Evolutionary conservation across 371 early-diverging fungal genomes (phyloP).

Genomic region (Zychaea mexicana): DNA sequence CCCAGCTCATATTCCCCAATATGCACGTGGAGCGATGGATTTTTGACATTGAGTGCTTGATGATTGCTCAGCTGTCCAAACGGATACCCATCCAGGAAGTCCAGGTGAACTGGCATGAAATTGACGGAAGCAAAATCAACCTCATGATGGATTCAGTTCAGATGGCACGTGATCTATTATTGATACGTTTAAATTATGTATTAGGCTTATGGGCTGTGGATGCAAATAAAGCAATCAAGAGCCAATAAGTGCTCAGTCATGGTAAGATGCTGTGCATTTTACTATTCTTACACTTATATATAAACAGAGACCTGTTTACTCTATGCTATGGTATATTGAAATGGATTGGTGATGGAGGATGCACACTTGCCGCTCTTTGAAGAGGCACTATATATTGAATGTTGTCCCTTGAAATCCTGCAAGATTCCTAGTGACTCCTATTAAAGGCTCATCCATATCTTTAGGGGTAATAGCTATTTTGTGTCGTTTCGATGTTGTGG

Average conservation of each 20-base stretch:
- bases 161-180: slow-evolving; percentile 89
- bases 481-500: no score
- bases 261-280: not conserved
- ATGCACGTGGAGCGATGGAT: slow-evolving; percentile 97
- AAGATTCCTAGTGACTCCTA: no score
- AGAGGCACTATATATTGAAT: no score
- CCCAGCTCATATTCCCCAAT: slow-evolving; percentile 77
- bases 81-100: slow-evolving; percentile 87
- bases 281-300: no score
- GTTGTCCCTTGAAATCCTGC: no score
- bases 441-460: no score
- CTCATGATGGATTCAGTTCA: slow-evolving; percentile 83
- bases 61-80: slow-evolving; percentile 71
- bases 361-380: no score
- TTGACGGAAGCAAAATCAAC: slow-evolving; percentile 92
- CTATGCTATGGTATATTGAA: no score
- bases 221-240: slow-evolving; percentile 17
- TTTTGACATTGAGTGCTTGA: slow-evolving; percentile 93
- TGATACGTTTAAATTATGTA: slow-evolving; percentile 86
- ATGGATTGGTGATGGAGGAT: no score
- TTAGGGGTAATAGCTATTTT: no score
- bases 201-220: slow-evolving; percentile 77
- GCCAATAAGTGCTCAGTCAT: not conserved
- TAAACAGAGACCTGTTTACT: no score
- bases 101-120: slow-evolving; percentile 94